Base-by-base conservation (phyloP, 306 rosid species). In the Trifolium dubium region DNA sequence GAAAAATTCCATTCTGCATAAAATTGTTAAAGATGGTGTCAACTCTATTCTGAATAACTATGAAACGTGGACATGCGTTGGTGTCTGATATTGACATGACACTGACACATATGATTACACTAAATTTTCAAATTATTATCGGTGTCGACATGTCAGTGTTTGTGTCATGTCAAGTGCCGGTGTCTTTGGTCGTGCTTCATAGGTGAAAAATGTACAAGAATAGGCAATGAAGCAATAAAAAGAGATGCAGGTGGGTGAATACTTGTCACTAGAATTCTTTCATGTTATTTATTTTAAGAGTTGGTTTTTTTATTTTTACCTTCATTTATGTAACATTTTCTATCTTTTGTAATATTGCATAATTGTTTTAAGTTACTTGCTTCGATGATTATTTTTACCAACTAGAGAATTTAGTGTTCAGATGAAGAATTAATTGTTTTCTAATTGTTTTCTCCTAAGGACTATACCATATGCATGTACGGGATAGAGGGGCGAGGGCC, bases 281-380 rank as follows among this genome's bases (percentile, higher is more conserved):
- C 53, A 14, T 67, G 9, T 66, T 29, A 49, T 77, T 65, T 64
- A 17, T 30, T 37, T 32, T 41, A 65, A 39, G 72, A 67, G 72
- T 6, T 71, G 1, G 67, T 0, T 23, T 23, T 23, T 23, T 10
- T 49, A 8, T 44, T 78, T 78, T 49, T 59, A 50, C 51, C 29
- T 53, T 77, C 68, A 71, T 55, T 32, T 71, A 64, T 59, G 81
- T 63, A 75, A 18, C 73, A 55, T 47, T 75, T 67, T 4, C 13
- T 43, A 37, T 66, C 37, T 76, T 73, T 67, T 71, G 64, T 28
- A n/a, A n/a, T n/a, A 23, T 72, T 80, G 82, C 76, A 74, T 69
- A 66, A 75, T 77, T 71, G 10, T 37, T 74, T 64, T 72, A 70
- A 30, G 47, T 70, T 77, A 79, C 83, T 44, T 32, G 43, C 29